Conservation (phyloP, 2,329 filamentous ascomycete species). For the Aureobasidium sp. region DNA sequence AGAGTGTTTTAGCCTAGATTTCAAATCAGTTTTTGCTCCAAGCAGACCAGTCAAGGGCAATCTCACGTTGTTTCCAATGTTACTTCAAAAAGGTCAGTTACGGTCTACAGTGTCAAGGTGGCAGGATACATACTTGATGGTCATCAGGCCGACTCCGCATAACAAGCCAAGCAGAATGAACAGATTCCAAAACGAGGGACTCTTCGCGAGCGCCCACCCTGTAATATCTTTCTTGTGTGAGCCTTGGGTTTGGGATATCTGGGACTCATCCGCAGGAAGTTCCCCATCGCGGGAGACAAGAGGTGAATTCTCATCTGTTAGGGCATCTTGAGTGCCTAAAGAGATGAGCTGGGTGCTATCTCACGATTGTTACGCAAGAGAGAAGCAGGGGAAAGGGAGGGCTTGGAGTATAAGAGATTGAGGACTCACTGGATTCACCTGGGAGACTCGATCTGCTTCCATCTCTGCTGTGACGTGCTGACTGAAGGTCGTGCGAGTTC, state of each 20-base stretch:
- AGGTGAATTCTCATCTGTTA: slow-evolving; percentile 68
- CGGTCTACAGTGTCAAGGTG: background rate
- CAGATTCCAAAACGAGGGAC: slow-evolving; percentile 80
- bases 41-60: too few species aligned
- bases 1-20: slow-evolving; percentile 59
- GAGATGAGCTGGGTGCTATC: slow-evolving; percentile 10
- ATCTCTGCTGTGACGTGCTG: slow-evolving; percentile 29
- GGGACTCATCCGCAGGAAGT: slow-evolving; percentile 35
- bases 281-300: slow-evolving; percentile 59
- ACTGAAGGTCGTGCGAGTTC: slow-evolving; percentile 40
- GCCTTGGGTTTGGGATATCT: slow-evolving; percentile 55
- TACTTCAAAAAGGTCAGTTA: slow-evolving; percentile 48
- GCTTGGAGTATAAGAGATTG: background rate
- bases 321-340: slow-evolving; percentile 18
- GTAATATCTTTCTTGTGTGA: slow-evolving; percentile 85
- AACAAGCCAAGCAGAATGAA: slow-evolving; percentile 84
- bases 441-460: slow-evolving; percentile 28
- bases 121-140: slow-evolving; percentile 73
- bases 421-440: slow-evolving; percentile 57
- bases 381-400: background rate
- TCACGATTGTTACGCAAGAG: background rate
- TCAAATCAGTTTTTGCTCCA: background rate
- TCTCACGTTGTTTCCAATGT: slow-evolving; percentile 71
- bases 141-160: slow-evolving; percentile 93
- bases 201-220: slow-evolving; percentile 64